A percentile compares a stretch with the other conserved stretches of the same genome.
Evolutionary conservation across 352 stramenopile species (phyloP).

Genomic region (Phytophthora pistaciae): DNA sequence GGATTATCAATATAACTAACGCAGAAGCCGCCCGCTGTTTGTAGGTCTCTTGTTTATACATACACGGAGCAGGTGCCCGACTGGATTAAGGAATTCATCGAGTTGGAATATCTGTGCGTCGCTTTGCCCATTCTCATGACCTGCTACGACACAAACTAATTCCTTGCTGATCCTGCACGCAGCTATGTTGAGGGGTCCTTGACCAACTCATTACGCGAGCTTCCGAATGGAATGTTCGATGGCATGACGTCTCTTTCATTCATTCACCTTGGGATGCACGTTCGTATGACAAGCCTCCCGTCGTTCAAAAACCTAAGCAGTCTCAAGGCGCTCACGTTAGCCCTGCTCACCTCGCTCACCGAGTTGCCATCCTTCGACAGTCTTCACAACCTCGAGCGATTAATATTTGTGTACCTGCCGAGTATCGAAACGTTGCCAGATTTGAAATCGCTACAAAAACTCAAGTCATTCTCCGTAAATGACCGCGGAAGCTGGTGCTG

Average conservation of each 20-base stretch:
- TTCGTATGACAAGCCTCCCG: conserved; percentile 18
- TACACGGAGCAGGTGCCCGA: not conserved
- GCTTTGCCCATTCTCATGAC: conserved; percentile 17
- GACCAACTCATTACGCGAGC: conserved; percentile 4
- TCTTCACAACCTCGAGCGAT: conserved; percentile 7
- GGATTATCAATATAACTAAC: not conserved
- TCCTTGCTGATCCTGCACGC: not conserved
- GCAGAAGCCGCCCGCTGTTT: not conserved
- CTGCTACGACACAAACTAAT: not conserved
- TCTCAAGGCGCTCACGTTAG: conserved; percentile 16
- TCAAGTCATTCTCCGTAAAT: conserved; percentile 10
- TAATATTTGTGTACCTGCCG: conserved; percentile 15
- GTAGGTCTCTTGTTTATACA: not conserved
- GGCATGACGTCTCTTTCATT: conserved; percentile 42
- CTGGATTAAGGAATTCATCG: not conserved
- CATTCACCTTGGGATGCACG: conserved; percentile 32
- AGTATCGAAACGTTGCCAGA: conserved; percentile 9
- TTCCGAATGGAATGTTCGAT: conserved; percentile 40
- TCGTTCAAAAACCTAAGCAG: conserved; percentile 33
- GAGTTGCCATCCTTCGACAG: conserved; percentile 1
- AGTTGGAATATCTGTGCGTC: not conserved
- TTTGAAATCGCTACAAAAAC: conserved; percentile 13
- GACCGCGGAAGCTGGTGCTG: conserved; percentile 22
- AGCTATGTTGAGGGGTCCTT: conserved; percentile 21
- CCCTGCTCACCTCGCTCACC: conserved; percentile 19